Conservation (phyloP, 768 basidiomycete species). For the Russula sp. region DNA sequence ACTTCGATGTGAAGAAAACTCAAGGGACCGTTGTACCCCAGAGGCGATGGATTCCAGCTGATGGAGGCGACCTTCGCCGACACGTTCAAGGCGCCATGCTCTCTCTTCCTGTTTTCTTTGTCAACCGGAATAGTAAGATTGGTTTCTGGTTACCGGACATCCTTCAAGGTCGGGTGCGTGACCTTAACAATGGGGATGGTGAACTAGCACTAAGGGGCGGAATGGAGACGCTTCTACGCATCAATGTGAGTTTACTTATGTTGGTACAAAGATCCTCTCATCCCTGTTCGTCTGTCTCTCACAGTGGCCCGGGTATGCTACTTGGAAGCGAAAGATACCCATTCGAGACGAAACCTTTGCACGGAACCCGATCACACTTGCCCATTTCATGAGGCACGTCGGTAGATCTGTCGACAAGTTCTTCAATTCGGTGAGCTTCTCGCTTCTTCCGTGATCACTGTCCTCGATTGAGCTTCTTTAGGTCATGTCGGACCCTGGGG, state of each 20-base stretch:
- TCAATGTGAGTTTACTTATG: not conserved
- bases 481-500: not conserved
- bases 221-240: not conserved
- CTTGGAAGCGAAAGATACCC: conserved; percentile 2
- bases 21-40: conserved; percentile 7
- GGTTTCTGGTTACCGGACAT: conserved; percentile 9
- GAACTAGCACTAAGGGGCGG: not conserved
- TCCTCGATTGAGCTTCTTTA: not conserved
- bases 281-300: not conserved
- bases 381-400: conserved; percentile 3
- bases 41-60: conserved; percentile 4
- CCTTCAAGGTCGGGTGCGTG: conserved; percentile 1
- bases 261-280: not conserved
- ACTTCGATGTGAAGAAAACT: not conserved
- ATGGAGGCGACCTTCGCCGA: no score
- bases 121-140: not conserved
- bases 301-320: conserved; percentile 12
- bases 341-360: not conserved
- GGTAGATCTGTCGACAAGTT: conserved; percentile 3
- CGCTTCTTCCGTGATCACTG: not conserved
- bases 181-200: not conserved
- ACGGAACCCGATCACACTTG: not conserved
- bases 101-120: conserved; percentile 4
- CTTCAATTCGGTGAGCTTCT: conserved; percentile 1
- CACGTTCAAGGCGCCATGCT: not conserved